A percentile compares a stretch with the other conserved stretches of the same genome.
Evolutionary conservation across 2,329 filamentous ascomycete genomes (phyloP).

Genomic region (Fonsecaea pedrosoi): DNA sequence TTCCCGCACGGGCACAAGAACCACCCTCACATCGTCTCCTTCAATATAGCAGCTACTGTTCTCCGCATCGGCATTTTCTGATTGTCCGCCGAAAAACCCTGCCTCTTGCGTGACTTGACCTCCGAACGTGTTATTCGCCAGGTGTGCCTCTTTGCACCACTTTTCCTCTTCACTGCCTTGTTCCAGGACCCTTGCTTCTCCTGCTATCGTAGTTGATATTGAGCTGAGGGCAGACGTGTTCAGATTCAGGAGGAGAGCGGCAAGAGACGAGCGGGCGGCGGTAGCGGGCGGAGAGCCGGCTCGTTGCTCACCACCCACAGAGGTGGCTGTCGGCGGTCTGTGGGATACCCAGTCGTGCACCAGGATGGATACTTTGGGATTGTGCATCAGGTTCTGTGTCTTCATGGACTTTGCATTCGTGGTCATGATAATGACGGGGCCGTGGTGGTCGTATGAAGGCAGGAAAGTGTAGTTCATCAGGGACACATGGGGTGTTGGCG

Average conservation of each 20-base stretch:
- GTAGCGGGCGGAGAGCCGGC: conserved; percentile 68
- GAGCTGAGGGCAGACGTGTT: conserved; percentile 86
- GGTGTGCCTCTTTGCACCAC: conserved; percentile 81
- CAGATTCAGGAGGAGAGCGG: conserved; percentile 83
- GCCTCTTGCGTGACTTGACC: conserved; percentile 57
- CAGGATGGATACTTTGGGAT: conserved; percentile 88
- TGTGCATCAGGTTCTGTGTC: conserved; percentile 78
- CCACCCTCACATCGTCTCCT: conserved; percentile 82
- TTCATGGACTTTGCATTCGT: conserved; percentile 75
- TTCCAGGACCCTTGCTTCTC: conserved; percentile 76
- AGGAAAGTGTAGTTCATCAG: conserved; percentile 99
- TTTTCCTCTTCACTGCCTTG: conserved; percentile 78
- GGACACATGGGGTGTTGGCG: conserved; percentile 86
- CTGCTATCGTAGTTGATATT: conserved; percentile 93
- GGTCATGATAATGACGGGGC: conserved; percentile 94
- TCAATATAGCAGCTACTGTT: conserved; percentile 70
- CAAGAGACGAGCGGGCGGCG: conserved; percentile 73
- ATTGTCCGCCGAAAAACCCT: conserved; percentile 50
- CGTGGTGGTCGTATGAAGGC: conserved; percentile 52
- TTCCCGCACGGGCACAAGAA: conserved; percentile 82
- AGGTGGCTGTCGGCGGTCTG: conserved; percentile 73
- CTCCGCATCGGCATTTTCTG: conserved; percentile 42
- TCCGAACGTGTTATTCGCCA: conserved; percentile 91
- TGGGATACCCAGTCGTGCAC: conserved; percentile 98
- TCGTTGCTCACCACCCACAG: conserved; percentile 58